These are phyloP conservation scores for Solanum chilense DNA, from an alignment of 257 asterid genomes.

Conservation along the genomic window DNA sequence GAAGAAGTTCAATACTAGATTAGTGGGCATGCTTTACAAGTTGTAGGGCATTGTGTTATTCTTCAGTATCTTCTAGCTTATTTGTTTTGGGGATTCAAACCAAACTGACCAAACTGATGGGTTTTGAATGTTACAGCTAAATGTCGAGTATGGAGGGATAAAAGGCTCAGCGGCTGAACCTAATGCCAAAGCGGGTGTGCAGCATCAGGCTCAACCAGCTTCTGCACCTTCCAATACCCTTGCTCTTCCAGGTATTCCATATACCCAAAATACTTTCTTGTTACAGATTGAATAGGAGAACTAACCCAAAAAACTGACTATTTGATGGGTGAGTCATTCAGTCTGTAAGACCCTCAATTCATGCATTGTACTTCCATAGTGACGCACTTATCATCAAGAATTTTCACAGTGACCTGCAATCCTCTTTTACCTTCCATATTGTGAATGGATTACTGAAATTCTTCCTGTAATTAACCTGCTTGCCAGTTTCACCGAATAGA, in stretches of 20 bases:
- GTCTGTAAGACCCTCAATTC: background rate
- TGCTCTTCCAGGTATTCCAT: slow-evolving; percentile 70
- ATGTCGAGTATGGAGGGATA: slow-evolving; percentile 53
- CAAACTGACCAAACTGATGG: background rate
- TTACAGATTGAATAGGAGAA: background rate
- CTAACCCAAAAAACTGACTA: background rate
- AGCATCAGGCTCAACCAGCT: slow-evolving; percentile 33
- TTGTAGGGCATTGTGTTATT: background rate
- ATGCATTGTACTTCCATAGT: background rate
- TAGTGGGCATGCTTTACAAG: background rate
- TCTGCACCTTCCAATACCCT: slow-evolving; percentile 49
- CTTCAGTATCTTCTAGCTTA: background rate
- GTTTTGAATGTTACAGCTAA: slow-evolving; percentile 33
- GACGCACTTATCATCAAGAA: background rate
- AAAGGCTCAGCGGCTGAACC: slow-evolving; percentile 19
- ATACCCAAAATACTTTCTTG: background rate
- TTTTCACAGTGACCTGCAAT: background rate
- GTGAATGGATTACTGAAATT: background rate
- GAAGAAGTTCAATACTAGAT: background rate
- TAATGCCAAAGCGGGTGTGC: slow-evolving; percentile 19
- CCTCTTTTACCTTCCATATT: background rate
- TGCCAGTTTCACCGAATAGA: background rate
- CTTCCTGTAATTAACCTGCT: background rate
- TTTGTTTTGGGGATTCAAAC: background rate
- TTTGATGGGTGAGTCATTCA: background rate